Evolutionary conservation across 2,329 filamentous ascomycete genomes (phyloP).

Genomic region (Colletotrichum lindemuthianum): DNA sequence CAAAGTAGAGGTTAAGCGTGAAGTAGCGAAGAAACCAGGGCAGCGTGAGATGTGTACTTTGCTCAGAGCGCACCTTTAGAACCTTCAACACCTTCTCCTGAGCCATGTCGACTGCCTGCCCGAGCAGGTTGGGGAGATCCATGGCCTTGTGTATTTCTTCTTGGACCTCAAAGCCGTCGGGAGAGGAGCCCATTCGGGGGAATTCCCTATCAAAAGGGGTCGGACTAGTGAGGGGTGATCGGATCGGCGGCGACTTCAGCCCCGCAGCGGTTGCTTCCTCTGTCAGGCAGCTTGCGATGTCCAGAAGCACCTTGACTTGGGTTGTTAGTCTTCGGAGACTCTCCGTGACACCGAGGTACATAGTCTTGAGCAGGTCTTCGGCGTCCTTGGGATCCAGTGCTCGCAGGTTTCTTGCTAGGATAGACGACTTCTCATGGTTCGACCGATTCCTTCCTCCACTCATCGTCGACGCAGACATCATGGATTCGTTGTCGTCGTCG

Average conservation of each 20-base stretch:
- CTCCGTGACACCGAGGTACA: slow-evolving; percentile 90
- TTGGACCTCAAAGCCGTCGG: slow-evolving; percentile 63
- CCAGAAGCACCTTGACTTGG: slow-evolving; percentile 93
- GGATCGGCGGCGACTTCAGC: slow-evolving; percentile 58
- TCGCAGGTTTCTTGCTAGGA: slow-evolving; percentile 87
- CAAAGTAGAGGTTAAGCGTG: background rate
- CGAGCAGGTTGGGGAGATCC: slow-evolving; percentile 80
- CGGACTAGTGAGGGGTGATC: slow-evolving; percentile 65
- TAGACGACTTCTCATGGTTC: slow-evolving; percentile 89
- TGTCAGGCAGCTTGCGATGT: slow-evolving; percentile 83
- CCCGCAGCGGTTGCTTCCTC: slow-evolving; percentile 49
- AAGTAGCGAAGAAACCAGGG: background rate
- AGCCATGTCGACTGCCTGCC: slow-evolving; percentile 82
- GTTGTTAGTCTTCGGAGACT: slow-evolving; percentile 85
- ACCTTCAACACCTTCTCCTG: slow-evolving; percentile 82
- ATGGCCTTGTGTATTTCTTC: slow-evolving; percentile 81
- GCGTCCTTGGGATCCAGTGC: slow-evolving; percentile 85
- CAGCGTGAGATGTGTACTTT: slow-evolving; percentile 64
- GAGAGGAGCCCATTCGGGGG: slow-evolving; percentile 23
- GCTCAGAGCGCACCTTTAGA: slow-evolving; percentile 79
- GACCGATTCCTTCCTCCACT: slow-evolving; percentile 74
- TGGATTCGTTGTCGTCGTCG: slow-evolving; percentile 92
- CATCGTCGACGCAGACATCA: slow-evolving; percentile 84
- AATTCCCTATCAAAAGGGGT: slow-evolving; percentile 38
- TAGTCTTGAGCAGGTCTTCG: slow-evolving; percentile 81